Evolutionary conservation across 1,139 yeast genomes (phyloP), one percentile per base, ranked within the genome.

Genomic region (Sugiyamaella neomexicana): DNA sequence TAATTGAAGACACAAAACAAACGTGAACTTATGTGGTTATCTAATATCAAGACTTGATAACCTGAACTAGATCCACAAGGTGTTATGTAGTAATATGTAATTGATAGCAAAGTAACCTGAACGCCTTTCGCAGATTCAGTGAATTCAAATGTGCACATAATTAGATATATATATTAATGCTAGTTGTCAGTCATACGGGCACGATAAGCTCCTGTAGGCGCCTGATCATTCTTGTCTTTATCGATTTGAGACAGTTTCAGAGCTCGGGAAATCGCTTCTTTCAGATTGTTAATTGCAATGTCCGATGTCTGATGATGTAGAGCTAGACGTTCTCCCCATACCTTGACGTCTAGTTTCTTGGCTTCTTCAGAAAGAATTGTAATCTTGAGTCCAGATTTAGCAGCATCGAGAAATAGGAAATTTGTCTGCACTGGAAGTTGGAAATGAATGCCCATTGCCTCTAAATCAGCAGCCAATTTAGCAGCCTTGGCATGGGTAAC

Each of bases 401-500:
- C 77, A 50, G 82, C 70, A 68, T 91, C 95, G 55, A 90, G 68
- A 68, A 89, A 90, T 32, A 90, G 91, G 71, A 91, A 89, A 69
- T 86, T 90, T 9, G 97, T 89, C 62, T 91, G 85, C 4, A 84
- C 90, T 1, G 97, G 97, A 27, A 83, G 78, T 65, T 81, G 85
- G 60, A 88, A 73, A 44, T 77, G 72, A 57, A 87, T 79, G 12
- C 82, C 82, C 27, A 65, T 43, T 44, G 78, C 68, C 52, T 75
- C 75, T 23, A 75, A 68, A 38, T 62, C 61, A 37, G 74, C 71
- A 15, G 87, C 96, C 59, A 89, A 75, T 47, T 80, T 80, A 63
- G 77, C 78, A 36, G 96, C 95, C 66, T 75, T 76, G n/a, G 72
- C 73, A 68, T 91, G 96, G 13, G 95, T 83, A 36, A 67, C 63